These are phyloP conservation scores for Ambrosia artemisiifolia DNA, from an alignment of 129 eudicot species.

Conservation along the genomic window DNA sequence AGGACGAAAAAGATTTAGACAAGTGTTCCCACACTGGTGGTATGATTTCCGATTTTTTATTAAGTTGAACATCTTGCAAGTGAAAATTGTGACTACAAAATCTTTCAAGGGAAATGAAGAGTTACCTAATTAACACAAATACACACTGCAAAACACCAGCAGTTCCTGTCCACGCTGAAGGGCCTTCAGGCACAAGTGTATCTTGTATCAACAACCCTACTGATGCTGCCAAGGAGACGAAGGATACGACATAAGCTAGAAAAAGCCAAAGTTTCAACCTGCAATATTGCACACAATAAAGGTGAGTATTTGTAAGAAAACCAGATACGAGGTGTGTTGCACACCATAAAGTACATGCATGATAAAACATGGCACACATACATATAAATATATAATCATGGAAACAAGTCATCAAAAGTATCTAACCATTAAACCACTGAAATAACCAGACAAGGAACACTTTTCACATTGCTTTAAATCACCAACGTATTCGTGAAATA, in stretches of 20 bases:
- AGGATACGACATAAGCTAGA: conserved; percentile 88
- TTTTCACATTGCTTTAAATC: background rate
- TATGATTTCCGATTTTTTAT: background rate
- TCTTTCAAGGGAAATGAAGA: background rate
- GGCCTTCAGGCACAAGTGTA: conserved; percentile 67
- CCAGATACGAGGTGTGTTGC: background rate
- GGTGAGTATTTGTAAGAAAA: conserved; percentile 12
- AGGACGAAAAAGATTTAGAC: background rate
- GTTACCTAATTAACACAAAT: conserved; percentile 78
- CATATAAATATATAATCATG: background rate
- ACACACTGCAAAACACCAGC: conserved; percentile 98
- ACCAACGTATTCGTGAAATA: background rate
- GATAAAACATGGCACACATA: background rate
- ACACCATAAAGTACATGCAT: background rate
- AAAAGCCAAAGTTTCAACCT: conserved; percentile 99
- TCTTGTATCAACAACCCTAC: conserved; percentile 94
- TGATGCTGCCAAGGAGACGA: conserved; percentile 93
- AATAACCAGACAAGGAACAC: background rate
- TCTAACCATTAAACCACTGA: background rate
- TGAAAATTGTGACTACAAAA: background rate
- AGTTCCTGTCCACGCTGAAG: conserved; percentile 95
- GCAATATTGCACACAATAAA: conserved; percentile 27
- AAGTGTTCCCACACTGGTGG: background rate
- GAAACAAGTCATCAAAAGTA: background rate
- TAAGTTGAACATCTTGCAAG: background rate